These are phyloP conservation scores for Kalmusia sp. DNA, from an alignment of 2,329 filamentous ascomycete species.

Conservation along the genomic window DNA sequence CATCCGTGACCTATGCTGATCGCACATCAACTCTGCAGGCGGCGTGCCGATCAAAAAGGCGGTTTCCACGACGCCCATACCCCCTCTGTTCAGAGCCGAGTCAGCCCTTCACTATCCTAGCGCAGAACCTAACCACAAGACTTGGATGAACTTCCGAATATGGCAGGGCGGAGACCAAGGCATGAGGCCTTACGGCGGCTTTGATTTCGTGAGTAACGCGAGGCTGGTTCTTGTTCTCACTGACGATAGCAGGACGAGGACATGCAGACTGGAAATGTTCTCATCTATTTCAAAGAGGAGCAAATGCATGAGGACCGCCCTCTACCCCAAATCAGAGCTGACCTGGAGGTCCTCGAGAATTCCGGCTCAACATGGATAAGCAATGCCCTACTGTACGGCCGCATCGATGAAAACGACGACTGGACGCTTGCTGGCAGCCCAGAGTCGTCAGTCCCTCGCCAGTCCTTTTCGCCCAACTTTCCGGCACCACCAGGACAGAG, in stretches of 20 bases:
- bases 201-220: conserved; percentile 39
- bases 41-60: conserved; percentile 46
- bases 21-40: conserved; percentile 7
- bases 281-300: conserved; percentile 50
- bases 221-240: background rate
- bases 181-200: conserved; percentile 44
- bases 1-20: background rate
- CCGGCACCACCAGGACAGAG: conserved; percentile 21
- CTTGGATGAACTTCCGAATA: conserved; percentile 46
- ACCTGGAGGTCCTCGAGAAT: conserved; percentile 43
- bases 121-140: conserved; percentile 27
- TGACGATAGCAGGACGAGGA: conserved; percentile 44
- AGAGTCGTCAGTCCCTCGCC: conserved; percentile 23
- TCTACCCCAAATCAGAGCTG: conserved; percentile 43
- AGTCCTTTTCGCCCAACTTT: conserved; percentile 24
- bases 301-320: conserved; percentile 44
- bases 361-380: conserved; percentile 47
- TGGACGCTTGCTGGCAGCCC: conserved; percentile 35
- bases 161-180: conserved; percentile 42
- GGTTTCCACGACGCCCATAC: conserved; percentile 18
- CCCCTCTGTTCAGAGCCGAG: conserved; percentile 31
- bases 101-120: conserved; percentile 28
- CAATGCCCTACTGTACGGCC: conserved; percentile 44
- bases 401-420: conserved; percentile 42
- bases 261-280: conserved; percentile 46